These are phyloP conservation scores for Beauveria australis DNA, from an alignment of 2,329 filamentous ascomycete genomes.

Conservation along the genomic window DNA sequence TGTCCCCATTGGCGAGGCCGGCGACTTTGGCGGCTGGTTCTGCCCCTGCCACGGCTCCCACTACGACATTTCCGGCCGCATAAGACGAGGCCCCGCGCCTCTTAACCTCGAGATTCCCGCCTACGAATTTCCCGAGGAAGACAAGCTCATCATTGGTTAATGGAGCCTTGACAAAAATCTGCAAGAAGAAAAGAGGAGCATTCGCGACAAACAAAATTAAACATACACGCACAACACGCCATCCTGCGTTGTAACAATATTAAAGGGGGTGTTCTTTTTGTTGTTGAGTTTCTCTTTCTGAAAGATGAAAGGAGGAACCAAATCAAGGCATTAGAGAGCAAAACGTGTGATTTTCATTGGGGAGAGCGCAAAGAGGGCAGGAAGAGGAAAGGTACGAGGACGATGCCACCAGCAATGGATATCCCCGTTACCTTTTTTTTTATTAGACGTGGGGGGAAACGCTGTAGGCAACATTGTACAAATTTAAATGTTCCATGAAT, in stretches of 20 bases:
- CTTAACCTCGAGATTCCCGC: constrained; percentile 92
- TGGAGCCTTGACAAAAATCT: constrained; percentile 13
- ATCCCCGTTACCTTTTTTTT: background rate
- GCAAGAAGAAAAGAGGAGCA: background rate
- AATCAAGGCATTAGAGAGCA: constrained; percentile 7
- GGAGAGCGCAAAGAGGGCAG: background rate
- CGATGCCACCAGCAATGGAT: background rate
- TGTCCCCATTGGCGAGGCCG: constrained; percentile 97
- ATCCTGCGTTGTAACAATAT: constrained; percentile 11
- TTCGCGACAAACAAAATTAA: background rate
- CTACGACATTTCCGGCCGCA: constrained; percentile 98
- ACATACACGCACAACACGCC: constrained; percentile 8
- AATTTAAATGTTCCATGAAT: constrained; percentile 11
- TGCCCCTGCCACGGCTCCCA: constrained; percentile 99
- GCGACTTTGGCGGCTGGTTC: constrained; percentile 99
- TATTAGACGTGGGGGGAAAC: constrained; percentile 11
- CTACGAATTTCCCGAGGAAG: constrained; percentile 90
- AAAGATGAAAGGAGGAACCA: background rate
- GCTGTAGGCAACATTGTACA: constrained; percentile 13
- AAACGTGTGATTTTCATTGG: background rate
- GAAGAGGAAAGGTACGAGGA: background rate
- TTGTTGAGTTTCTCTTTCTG: background rate
- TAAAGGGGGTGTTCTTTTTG: background rate
- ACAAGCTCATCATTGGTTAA: constrained; percentile 89
- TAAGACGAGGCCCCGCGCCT: constrained; percentile 93